phyloP scores from a whole-genome alignment of 2,329 filamentous ascomycete genomes.

The Penicillium sp. region DNA sequence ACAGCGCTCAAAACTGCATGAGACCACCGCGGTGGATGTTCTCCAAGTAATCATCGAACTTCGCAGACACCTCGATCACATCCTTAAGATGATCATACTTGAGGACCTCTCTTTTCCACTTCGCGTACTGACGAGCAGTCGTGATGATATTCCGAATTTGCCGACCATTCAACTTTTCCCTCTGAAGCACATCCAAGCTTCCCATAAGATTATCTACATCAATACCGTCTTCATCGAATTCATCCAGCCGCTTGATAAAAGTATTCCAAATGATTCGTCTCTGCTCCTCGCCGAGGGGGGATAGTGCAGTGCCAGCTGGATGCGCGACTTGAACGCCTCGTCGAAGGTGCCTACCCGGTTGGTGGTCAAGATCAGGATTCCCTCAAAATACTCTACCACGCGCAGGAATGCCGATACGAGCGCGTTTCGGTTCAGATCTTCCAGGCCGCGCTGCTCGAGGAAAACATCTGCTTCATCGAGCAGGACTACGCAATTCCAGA shows the following conservation, averaged over 20 bases:
- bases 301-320: constrained; percentile 16
- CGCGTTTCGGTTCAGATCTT: constrained; percentile 19
- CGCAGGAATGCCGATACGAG: constrained; percentile 24
- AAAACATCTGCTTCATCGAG: constrained; percentile 16
- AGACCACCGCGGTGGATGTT: neutral
- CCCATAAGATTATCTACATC: constrained; percentile 12
- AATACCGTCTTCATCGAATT: neutral
- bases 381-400: constrained; percentile 24
- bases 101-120: constrained; percentile 10
- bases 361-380: constrained; percentile 24
- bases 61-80: constrained; percentile 19
- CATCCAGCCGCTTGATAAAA: neutral
- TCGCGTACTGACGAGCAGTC: constrained; percentile 15
- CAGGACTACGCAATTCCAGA: constrained; percentile 11
- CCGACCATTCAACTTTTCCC: constrained; percentile 17
- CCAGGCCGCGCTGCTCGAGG: constrained; percentile 8
- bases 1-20: neutral
- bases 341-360: constrained; percentile 14
- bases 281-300: constrained; percentile 5
- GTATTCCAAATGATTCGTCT: constrained; percentile 1
- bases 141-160: constrained; percentile 17
- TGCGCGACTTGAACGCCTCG: constrained; percentile 17
- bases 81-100: constrained; percentile 16
- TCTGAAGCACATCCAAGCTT: constrained; percentile 8
- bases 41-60: constrained; percentile 6